phyloP scores from a whole-genome alignment of 2,329 filamentous ascomycete species.

The Madurella fahalii region DNA sequence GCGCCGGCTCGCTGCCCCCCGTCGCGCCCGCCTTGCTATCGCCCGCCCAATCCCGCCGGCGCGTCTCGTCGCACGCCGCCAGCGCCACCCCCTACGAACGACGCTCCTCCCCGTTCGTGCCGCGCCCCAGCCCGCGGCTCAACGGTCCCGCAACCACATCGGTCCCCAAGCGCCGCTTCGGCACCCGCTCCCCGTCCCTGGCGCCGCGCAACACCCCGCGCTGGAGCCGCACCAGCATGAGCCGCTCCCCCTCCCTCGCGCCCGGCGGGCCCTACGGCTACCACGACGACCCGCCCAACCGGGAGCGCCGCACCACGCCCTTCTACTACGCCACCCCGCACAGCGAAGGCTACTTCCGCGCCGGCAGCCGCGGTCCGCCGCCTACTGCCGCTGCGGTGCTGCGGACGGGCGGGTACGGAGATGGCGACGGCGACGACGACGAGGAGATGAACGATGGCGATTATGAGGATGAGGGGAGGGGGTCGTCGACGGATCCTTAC shows the following conservation, averaged over 20 bases:
- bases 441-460: slow-evolving; percentile 31
- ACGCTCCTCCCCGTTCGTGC: slow-evolving; percentile 36
- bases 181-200: slow-evolving; percentile 55
- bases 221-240: slow-evolving; percentile 41
- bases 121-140: slow-evolving; percentile 30
- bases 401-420: slow-evolving; percentile 26
- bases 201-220: slow-evolving; percentile 51
- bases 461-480: slow-evolving; percentile 23
- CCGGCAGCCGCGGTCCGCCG: slow-evolving; percentile 22
- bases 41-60: slow-evolving; percentile 40
- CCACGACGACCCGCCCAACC: slow-evolving; percentile 32
- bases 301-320: slow-evolving; percentile 47
- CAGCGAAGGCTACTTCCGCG: slow-evolving; percentile 47
- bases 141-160: slow-evolving; percentile 36
- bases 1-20: slow-evolving; percentile 51
- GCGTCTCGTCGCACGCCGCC: slow-evolving; percentile 41
- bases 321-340: slow-evolving; percentile 73
- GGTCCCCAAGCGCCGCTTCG: slow-evolving; percentile 39
- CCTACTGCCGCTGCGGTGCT: not conserved
- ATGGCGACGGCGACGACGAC: slow-evolving; percentile 33
- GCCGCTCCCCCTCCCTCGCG: slow-evolving; percentile 32
- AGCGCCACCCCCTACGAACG: slow-evolving; percentile 33
- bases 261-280: slow-evolving; percentile 38
- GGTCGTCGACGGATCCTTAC: slow-evolving; percentile 24
- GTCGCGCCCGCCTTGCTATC: slow-evolving; percentile 36